A percentile compares a stretch with the other conserved stretches of the same genome.
These are phyloP conservation scores for Herpetomonas tarakana DNA, from an alignment of 208 protist species.

Conservation along the genomic window DNA sequence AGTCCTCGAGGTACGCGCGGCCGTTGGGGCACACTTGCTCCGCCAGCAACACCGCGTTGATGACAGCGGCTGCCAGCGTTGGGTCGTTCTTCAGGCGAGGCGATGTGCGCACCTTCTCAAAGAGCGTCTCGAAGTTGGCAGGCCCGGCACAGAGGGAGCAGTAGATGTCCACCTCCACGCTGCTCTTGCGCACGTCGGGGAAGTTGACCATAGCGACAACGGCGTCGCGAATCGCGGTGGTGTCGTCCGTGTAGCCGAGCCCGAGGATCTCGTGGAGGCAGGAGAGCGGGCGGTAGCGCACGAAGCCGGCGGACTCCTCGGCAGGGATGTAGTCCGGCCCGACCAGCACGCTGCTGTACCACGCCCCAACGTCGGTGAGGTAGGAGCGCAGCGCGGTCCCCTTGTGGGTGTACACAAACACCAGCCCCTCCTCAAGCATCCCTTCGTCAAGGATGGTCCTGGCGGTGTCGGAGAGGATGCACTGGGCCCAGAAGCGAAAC, in stretches of 20 bases:
- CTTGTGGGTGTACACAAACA: conserved; percentile 23
- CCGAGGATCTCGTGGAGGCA: conserved; percentile 16
- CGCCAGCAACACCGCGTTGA: conserved; percentile 67
- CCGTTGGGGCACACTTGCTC: conserved; percentile 35
- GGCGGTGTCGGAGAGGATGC: conserved; percentile 55
- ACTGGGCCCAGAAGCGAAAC: conserved; percentile 69
- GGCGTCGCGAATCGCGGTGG: conserved; percentile 10
- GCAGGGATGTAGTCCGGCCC: conserved; percentile 11
- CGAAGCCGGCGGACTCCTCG: conserved; percentile 25
- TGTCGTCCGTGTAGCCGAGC: conserved; percentile 15
- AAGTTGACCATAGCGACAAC: conserved; percentile 19
- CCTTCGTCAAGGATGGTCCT: conserved; percentile 62
- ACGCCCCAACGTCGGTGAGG: conserved; percentile 53
- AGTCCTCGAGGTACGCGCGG: conserved; percentile 40
- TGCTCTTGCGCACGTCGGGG: conserved; percentile 39
- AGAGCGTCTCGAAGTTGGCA: conserved; percentile 30
- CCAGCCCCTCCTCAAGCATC: conserved; percentile 63
- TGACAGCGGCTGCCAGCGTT: conserved; percentile 52
- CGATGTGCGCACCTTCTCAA: conserved; percentile 41
- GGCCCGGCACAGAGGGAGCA: conserved; percentile 33
- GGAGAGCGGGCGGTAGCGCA: conserved; percentile 61
- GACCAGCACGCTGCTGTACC: conserved; percentile 14
- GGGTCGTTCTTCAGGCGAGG: conserved; percentile 37
- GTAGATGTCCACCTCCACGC: conserved; percentile 59
- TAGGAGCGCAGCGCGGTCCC: conserved; percentile 33